Evolutionary conservation across 805 yeast genomes (phyloP), one percentile per base, ranked within the genome.

Genomic region (Candida ulmi): DNA sequence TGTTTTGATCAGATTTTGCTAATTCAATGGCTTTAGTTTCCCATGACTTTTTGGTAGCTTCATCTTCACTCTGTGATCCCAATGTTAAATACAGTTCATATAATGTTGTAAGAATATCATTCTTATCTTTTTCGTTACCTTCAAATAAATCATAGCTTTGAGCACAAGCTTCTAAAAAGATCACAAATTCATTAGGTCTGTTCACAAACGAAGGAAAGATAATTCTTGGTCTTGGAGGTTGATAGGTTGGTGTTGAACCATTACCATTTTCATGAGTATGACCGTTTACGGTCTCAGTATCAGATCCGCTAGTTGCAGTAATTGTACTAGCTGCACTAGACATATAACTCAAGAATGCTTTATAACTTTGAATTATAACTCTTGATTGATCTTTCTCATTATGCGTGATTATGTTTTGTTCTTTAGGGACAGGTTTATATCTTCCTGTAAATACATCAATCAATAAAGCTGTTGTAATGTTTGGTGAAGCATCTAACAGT

Each of bases 361-460:
- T 71, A 46, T 77, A 76, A 52, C 78, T 74, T 49, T 76, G 76
- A 11, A 75, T 54, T 5, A 54, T 24, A 15, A 54, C 60, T 3
- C 56, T 53, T 11, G 43, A 41, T 13, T 47, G 53, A 32, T 45
- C 48, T 15, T 39, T 26, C 4, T 34, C 21, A 3, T 37, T 17
- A n/a, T 35, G 21, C 9, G 4, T n/a, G 9, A 9, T 68, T 69
- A 48, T 60, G 35, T 46, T 51, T 40, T n/a, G 29, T 40, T 38
- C 39, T 43, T 34, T 43, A 16, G 38, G 21, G 19, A 56, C 59
- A 4, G 88, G 83, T 23, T 62, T 65, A 57, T 82, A 91, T 39
- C 76, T 78, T 0, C 97, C 97, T 0, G 98, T 91, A 56, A 91
- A 93, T 0, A 91, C 83, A 23, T 84, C 83, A 37, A 93, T 88